Evolutionary conservation across 2,329 filamentous ascomycete genomes (phyloP), one percentile per base, ranked within the genome.

Genomic region (Aaosphaeria arxii): DNA sequence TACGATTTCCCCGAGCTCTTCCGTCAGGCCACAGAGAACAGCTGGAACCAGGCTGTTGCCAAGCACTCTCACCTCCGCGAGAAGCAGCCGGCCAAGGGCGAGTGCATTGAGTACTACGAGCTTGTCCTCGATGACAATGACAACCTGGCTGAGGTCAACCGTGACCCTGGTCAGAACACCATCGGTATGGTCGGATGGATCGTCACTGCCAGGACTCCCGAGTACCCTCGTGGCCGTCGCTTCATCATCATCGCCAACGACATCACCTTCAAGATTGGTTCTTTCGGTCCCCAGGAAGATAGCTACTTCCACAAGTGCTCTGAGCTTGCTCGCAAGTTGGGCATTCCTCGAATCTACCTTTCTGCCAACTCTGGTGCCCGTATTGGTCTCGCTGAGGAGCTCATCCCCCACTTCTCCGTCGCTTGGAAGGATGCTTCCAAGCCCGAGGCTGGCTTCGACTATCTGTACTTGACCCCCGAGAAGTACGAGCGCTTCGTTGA

Each of bases 1-100:
- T 99, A 99, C 71, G 94, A 99, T 74, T 99, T 99, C 87, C 94
- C 94, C 30, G 94, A 99, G 80, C 85, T 99, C 43, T 99, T 99
- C 88, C 85, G 94, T 67, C 94, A 97, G 75, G 91, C 94, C 40
- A 90, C 96, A 68, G 91, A 96, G 77, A 96, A 96, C 80, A 88
- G 84, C 74, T 99, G 94, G 94, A 76, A 78, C 66, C 86, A 86
- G 71, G 84, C 85, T 48, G 80, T 88, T 55, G 84, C 85, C 70
- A 85, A 86, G 69, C 85, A 92, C 63, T 80, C 89, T 7, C 77
- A 80, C 17, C 76, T 96, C 51, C 83, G 84, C 43, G 84, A 90
- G 39, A 90, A 90, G 77, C 87, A 91, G 71, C 94, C 94, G 32
- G 81, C 86, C 45, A 80, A 85, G 63, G 92, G 91, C 60, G 91